phyloP scores from a whole-genome alignment of 495 filamentous ascomycete genomes.

The Penicillium lagena region DNA sequence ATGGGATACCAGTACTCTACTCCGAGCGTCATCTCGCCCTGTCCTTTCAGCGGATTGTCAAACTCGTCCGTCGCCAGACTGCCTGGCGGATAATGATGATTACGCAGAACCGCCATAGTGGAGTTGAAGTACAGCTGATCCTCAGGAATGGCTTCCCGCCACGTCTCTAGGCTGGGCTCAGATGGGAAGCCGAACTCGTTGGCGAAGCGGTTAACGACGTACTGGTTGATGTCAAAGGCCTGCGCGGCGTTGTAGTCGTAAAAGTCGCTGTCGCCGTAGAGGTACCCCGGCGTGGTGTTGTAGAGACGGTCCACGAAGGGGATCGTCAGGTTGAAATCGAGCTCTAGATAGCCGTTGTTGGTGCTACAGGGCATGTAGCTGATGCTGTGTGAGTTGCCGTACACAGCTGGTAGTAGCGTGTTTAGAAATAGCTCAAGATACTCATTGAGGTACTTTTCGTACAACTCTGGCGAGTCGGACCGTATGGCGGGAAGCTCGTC shows the following conservation, averaged over 20 bases:
- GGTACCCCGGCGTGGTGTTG: constrained; percentile 46
- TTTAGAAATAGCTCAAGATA: constrained; percentile 60
- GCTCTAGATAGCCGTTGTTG: constrained; percentile 53
- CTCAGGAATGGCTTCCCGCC: constrained; percentile 47
- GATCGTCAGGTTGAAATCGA: constrained; percentile 50
- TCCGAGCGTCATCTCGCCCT: constrained; percentile 59
- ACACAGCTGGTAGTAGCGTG: constrained; percentile 54
- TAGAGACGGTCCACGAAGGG: constrained; percentile 58
- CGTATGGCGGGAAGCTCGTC: constrained; percentile 44
- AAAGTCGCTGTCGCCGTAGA: constrained; percentile 64
- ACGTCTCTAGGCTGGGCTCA: constrained; percentile 59
- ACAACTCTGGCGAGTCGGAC: constrained; percentile 34
- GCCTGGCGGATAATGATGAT: constrained; percentile 58
- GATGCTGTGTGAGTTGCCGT: constrained; percentile 58
- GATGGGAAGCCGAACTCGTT: constrained; percentile 64
- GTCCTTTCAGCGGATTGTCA: constrained; percentile 33
- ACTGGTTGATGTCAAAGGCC: constrained; percentile 50
- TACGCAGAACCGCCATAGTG: constrained; percentile 50
- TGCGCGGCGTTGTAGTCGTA: constrained; percentile 57
- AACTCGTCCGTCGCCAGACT: constrained; percentile 36
- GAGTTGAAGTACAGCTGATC: constrained; percentile 56
- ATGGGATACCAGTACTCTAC: constrained; percentile 55
- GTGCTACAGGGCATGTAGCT: constrained; percentile 63
- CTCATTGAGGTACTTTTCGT: constrained; percentile 42
- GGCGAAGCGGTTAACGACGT: constrained; percentile 57